phyloP scores from a whole-genome alignment of 2,329 filamentous ascomycete genomes.

The Sporothrix pseudoabietina region DNA sequence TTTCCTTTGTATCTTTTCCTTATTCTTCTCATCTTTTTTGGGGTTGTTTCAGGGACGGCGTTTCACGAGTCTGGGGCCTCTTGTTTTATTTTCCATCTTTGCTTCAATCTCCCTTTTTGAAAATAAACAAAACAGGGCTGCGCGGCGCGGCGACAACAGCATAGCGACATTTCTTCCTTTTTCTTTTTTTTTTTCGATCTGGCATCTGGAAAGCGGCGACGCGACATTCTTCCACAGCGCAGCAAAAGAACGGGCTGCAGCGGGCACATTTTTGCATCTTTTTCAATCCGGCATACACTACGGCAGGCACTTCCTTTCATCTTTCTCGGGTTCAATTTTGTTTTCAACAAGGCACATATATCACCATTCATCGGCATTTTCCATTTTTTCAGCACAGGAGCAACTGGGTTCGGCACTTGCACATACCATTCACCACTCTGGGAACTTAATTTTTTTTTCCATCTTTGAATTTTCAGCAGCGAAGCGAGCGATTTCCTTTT shows the following conservation, averaged over 20 bases:
- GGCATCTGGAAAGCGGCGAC: constrained; percentile 37
- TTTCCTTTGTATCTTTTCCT: constrained; percentile 15
- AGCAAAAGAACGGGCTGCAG: constrained; percentile 21
- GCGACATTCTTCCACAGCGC: constrained; percentile 5
- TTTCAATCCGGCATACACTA: constrained; percentile 21
- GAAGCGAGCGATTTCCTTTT: constrained; percentile 45
- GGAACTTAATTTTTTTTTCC: constrained; percentile 32
- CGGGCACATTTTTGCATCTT: constrained; percentile 26
- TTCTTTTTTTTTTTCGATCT: constrained; percentile 30
- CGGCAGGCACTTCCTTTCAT: constrained; percentile 14
- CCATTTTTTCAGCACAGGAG: constrained; percentile 31
- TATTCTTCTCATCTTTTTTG: constrained; percentile 15
- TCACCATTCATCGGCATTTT: constrained; percentile 20
- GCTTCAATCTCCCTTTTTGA: not conserved
- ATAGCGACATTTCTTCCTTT: constrained; percentile 6
- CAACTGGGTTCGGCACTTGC: constrained; percentile 26
- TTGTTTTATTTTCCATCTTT: constrained; percentile 11
- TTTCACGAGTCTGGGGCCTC: constrained; percentile 26
- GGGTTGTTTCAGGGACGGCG: constrained; percentile 35
- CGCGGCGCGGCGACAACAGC: constrained; percentile 21
- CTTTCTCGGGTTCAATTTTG: constrained; percentile 1
- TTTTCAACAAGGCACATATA: constrained; percentile 18
- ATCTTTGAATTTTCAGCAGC: constrained; percentile 41
- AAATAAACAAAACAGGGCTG: constrained; percentile 18
- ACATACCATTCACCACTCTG: constrained; percentile 31